Conservation (phyloP, 2,329 filamentous ascomycete species). For the Epicoccum sorghinum region DNA sequence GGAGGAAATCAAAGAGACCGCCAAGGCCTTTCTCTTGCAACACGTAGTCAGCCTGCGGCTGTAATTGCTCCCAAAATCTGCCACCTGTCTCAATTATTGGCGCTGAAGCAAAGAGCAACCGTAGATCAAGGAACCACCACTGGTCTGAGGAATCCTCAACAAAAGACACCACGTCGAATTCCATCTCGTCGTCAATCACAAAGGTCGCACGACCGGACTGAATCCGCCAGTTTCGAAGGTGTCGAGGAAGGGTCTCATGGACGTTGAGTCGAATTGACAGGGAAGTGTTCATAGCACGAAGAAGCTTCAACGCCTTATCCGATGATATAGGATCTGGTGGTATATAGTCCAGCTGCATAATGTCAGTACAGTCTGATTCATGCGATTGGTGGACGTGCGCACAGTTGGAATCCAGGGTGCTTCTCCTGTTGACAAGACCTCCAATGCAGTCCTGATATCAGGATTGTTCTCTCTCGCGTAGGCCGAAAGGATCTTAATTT, state of each 20-base stretch:
- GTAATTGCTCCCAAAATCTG: slow-evolving; percentile 61
- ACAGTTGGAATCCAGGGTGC: slow-evolving; percentile 81
- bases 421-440: slow-evolving; percentile 79
- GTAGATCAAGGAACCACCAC: slow-evolving; percentile 93
- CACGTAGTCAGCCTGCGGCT: slow-evolving; percentile 72
- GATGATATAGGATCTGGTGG: slow-evolving; percentile 73
- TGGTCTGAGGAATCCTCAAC: slow-evolving; percentile 83
- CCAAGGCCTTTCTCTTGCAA: slow-evolving; percentile 72
- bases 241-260: slow-evolving; percentile 79
- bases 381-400: slow-evolving; percentile 41
- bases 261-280: slow-evolving; percentile 84
- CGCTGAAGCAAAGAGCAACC: slow-evolving; percentile 78
- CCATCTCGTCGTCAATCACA: slow-evolving; percentile 80
- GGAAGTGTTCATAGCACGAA: slow-evolving; percentile 82
- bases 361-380: slow-evolving; percentile 7
- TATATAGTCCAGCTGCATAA: slow-evolving; percentile 72
- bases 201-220: slow-evolving; percentile 90
- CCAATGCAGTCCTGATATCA: slow-evolving; percentile 86
- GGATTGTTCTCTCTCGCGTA: slow-evolving; percentile 82
- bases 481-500: slow-evolving; percentile 75
- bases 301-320: slow-evolving; percentile 73
- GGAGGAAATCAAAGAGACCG: slow-evolving; percentile 85
- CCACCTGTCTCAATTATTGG: slow-evolving; percentile 64
- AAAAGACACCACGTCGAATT: slow-evolving; percentile 89
- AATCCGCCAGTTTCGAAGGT: slow-evolving; percentile 79